Evolutionary conservation across 768 basidiomycete genomes (phyloP), one percentile per base, ranked within the genome.

Genomic region (Tephrocybe sp.): DNA sequence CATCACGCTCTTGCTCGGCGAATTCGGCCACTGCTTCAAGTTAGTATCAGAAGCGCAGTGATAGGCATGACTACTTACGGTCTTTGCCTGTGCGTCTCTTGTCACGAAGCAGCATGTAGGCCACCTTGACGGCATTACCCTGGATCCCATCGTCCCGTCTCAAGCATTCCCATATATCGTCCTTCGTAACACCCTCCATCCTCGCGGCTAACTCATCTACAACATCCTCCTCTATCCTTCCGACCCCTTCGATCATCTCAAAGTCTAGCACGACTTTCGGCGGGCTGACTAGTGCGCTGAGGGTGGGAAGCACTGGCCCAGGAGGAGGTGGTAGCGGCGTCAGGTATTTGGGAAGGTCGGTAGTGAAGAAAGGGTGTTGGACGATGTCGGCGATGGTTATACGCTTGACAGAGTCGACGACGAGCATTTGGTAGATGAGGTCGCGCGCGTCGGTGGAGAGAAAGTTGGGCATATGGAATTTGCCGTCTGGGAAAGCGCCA

Each of bases 81-180:
- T 93, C 92, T 67, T 88, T 82, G 5, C 93, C 85, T 47, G 89
- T 77, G 33, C 93, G 74, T 58, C 85, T 77, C 72, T 94, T 94
- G 63, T 99, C 96, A 50, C 93, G 77, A 39, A 97, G 75, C 3
- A 99, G 76, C 82, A 94, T 85, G 68, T 98, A 99, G 0, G 96
- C 94, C 6, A 99, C 94, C 70, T 97, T 95, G 65, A 98, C 88
- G 48, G 92, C 86, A 65, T 98, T 97, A 33, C 94, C 91, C 54
- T 87, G 85, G 36, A 83, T 77, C 0, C 90, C 93, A 56, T 95
- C 93, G 46, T 94, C 87, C 58, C 84, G 73, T 53, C 88, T 79
- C 55, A 98, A 68, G 62, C 86, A 87, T 41, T 88, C 85, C 91
- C 90, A 93, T 3, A 98, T 82, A 56, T 94, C 92, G 2, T 93